A percentile compares a stretch with the other conserved stretches of the same genome.
These are phyloP conservation scores for Brassica rapa DNA, from an alignment of 345 rosid species.

Conservation along the genomic window DNA sequence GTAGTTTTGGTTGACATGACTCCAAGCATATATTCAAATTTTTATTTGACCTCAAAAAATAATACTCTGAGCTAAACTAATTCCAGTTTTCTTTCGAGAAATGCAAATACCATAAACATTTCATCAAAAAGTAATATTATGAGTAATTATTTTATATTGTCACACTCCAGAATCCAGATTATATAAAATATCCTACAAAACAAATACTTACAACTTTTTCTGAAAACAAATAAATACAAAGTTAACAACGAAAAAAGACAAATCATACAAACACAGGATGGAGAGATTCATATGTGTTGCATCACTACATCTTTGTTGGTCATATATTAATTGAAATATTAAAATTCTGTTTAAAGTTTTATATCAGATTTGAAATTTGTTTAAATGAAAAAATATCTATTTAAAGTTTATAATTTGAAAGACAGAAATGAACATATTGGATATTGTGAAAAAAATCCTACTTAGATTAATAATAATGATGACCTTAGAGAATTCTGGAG, in stretches of 20 bases:
- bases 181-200: background rate
- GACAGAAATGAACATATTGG: background rate
- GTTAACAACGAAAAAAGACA: background rate
- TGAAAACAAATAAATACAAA: background rate
- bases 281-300: background rate
- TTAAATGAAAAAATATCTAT: background rate
- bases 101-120: background rate
- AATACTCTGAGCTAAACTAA: background rate
- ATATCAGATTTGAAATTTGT: background rate
- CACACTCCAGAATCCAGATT: background rate
- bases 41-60: background rate
- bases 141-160: background rate
- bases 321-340: background rate
- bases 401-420: background rate
- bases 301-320: background rate
- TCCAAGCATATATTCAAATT: background rate
- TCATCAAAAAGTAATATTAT: background rate
- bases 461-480: background rate
- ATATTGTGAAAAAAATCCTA: background rate
- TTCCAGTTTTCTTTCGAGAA: background rate
- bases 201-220: background rate
- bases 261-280: background rate
- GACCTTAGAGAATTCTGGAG: background rate
- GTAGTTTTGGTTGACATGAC: conserved; percentile 7
- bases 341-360: background rate